A percentile compares a stretch with the other conserved stretches of the same genome.
These are phyloP conservation scores for Rubroshorea leprosula DNA, from an alignment of 345 rosid species.

Conservation along the genomic window DNA sequence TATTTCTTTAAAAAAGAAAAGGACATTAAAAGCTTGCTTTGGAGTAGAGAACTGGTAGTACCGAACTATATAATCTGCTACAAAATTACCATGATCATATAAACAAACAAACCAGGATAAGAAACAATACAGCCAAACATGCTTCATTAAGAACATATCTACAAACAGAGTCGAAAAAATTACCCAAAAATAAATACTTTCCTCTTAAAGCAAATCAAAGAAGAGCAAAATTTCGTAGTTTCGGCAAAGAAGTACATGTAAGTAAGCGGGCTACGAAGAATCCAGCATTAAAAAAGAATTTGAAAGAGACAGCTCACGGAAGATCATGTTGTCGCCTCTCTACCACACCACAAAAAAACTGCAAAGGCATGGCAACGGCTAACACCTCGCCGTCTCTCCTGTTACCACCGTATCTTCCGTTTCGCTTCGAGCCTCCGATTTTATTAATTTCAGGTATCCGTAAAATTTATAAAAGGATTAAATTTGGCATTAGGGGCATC, in stretches of 20 bases:
- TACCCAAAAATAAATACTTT: too few relatives aligned
- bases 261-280: neutral
- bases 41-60: too few relatives aligned
- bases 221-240: neutral
- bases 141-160: neutral
- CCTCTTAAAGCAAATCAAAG: neutral
- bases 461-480: neutral
- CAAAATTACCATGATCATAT: too few relatives aligned
- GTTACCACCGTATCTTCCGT: neutral
- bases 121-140: too few relatives aligned
- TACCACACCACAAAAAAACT: neutral
- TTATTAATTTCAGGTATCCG: neutral
- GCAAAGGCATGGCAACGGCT: neutral
- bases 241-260: neutral
- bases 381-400: neutral
- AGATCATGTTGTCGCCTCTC: neutral
- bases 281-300: neutral
- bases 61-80: conserved; percentile 38
- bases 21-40: too few relatives aligned
- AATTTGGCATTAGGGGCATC: neutral
- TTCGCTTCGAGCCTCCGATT: neutral
- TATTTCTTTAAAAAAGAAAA: too few relatives aligned
- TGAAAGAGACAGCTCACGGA: neutral
- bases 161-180: neutral
- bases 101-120: too few relatives aligned